Conservation (phyloP, 441 rosid genomes). For the Omphalea diandra region DNA sequence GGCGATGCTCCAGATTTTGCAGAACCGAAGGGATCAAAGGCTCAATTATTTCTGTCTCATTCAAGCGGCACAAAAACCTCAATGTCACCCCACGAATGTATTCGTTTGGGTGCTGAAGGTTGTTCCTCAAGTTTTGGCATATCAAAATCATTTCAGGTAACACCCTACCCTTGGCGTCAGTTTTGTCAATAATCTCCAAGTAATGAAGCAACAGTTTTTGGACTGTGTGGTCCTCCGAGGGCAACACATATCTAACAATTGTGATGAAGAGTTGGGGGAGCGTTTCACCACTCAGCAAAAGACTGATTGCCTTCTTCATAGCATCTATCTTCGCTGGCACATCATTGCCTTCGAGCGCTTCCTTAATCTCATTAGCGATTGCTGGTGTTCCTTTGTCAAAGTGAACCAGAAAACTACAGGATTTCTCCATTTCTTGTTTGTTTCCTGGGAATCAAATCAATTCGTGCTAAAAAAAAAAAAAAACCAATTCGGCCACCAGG, state of each 20-base stretch:
- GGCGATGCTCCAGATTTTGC: slow-evolving; percentile 70
- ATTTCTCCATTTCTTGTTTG: slow-evolving; percentile 60
- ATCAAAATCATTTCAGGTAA: slow-evolving; percentile 81
- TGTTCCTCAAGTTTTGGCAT: slow-evolving; percentile 76
- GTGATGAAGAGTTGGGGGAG: slow-evolving; percentile 84
- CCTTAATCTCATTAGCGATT: slow-evolving; percentile 74
- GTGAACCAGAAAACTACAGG: slow-evolving; percentile 61
- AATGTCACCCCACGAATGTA: slow-evolving; percentile 81
- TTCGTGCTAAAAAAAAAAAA: slow-evolving; percentile 4
- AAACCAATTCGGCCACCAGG: background rate
- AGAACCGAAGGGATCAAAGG: slow-evolving; percentile 78
- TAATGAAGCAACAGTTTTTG: slow-evolving; percentile 70
- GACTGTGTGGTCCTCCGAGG: slow-evolving; percentile 73
- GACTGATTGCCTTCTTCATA: slow-evolving; percentile 79
- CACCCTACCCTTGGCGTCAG: slow-evolving; percentile 58
- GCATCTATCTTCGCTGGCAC: slow-evolving; percentile 58
- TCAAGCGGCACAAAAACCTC: slow-evolving; percentile 73
- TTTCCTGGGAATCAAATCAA: slow-evolving; percentile 28
- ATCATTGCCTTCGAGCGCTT: slow-evolving; percentile 77
- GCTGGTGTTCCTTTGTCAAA: slow-evolving; percentile 79
- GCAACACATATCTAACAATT: slow-evolving; percentile 77
- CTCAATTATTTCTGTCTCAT: slow-evolving; percentile 72
- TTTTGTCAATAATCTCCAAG: slow-evolving; percentile 74
- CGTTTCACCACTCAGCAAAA: slow-evolving; percentile 72
- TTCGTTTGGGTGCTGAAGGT: slow-evolving; percentile 89